A percentile compares a stretch with the other conserved stretches of the same genome.
Conservation (phyloP, 768 basidiomycete species). For the Pleurotus ostreatus region DNA sequence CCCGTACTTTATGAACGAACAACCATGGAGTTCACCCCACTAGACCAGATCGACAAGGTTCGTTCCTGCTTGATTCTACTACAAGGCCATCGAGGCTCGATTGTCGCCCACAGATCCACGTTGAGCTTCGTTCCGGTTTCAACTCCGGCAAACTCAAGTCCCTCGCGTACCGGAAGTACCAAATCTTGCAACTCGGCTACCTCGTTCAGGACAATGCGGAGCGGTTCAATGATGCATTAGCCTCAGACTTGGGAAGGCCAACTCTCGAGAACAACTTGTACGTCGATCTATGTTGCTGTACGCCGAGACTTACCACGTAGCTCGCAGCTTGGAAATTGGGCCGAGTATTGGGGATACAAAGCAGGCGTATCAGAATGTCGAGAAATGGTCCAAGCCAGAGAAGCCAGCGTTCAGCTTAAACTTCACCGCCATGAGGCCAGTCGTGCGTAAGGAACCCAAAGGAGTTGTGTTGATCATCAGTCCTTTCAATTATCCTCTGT, state of each 20-base stretch:
- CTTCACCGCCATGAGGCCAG: slow-evolving; percentile 57
- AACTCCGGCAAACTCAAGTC: slow-evolving; percentile 58
- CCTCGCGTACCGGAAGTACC: slow-evolving; percentile 69
- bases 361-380: slow-evolving; percentile 56
- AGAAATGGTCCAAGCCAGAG: slow-evolving; percentile 71
- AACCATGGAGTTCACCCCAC: background rate
- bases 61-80: background rate
- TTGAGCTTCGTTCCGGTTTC: slow-evolving; percentile 54
- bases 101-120: slow-evolving; percentile 43
- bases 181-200: slow-evolving; percentile 72
- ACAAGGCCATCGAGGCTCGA: background rate
- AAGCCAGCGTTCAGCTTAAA: slow-evolving; percentile 51
- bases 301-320: background rate
- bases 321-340: slow-evolving; percentile 56
- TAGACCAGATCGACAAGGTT: background rate
- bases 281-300: slow-evolving; percentile 5
- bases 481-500: slow-evolving; percentile 76
- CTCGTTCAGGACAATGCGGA: slow-evolving; percentile 68
- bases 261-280: slow-evolving; percentile 52
- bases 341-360: slow-evolving; percentile 48
- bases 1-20: slow-evolving; percentile 3
- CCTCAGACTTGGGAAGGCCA: slow-evolving; percentile 62
- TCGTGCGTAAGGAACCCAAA: slow-evolving; percentile 72
- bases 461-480: slow-evolving; percentile 66
- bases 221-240: slow-evolving; percentile 55